These are phyloP conservation scores for Phytophthora palmivora DNA, from an alignment of 352 stramenopile species.

Conservation along the genomic window DNA sequence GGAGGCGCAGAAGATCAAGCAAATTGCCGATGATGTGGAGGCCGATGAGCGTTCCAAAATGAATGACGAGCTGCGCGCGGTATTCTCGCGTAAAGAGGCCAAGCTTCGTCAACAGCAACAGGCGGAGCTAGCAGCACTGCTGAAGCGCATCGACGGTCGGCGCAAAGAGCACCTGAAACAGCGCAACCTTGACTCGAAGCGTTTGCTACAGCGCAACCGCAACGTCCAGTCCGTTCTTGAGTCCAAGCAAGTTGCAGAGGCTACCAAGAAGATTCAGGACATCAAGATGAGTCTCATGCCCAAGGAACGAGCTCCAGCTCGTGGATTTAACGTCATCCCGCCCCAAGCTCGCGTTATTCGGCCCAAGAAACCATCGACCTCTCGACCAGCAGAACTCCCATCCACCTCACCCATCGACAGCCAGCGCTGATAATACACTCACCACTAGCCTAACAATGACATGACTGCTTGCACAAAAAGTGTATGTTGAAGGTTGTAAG, in stretches of 20 bases:
- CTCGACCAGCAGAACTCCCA: constrained; percentile 32
- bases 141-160: constrained; percentile 94
- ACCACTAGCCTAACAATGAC: not conserved
- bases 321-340: constrained; percentile 76
- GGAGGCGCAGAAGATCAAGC: constrained; percentile 96
- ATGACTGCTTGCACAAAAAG: not conserved
- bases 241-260: constrained; percentile 89
- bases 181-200: constrained; percentile 93
- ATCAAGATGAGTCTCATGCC: constrained; percentile 84
- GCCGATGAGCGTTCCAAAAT: constrained; percentile 91
- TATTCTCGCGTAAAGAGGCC: constrained; percentile 89
- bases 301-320: constrained; percentile 57
- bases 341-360: constrained; percentile 79
- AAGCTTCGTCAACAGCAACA: constrained; percentile 94
- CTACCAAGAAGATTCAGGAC: constrained; percentile 80
- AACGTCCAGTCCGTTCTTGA: constrained; percentile 95
- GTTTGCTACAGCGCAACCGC: constrained; percentile 94
- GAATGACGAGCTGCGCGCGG: constrained; percentile 77
- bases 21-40: constrained; percentile 94
- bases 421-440: constrained; percentile 21
- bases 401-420: constrained; percentile 32
- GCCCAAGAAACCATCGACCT: constrained; percentile 68
- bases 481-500: not conserved
- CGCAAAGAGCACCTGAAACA: constrained; percentile 95
- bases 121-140: constrained; percentile 91